Base-by-base conservation (phyloP, 768 basidiomycete genomes). In the Leccinum variicolor region DNA sequence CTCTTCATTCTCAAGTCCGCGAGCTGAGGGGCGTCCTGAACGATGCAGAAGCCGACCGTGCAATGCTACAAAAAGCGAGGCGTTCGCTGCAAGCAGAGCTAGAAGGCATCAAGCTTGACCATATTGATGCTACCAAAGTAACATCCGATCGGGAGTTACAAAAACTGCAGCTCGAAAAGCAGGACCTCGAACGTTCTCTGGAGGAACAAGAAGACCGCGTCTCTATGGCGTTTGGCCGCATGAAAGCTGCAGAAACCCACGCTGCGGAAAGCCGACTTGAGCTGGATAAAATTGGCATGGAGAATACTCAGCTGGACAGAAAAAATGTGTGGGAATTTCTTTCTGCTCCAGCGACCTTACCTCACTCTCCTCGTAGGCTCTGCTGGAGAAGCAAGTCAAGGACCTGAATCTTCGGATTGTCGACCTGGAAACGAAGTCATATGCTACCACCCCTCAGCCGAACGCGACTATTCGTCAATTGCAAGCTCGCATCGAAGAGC, bases 1-100 rank as follows among this genome's bases (percentile, higher is more conserved):
- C 87, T 3, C 79, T 93, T 15, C 89, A 93, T 65, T 90, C 89
- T 1, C 91, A 94, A 79, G 90, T 92, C 54, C 85, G 89, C 43
- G 90, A 94, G 65, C 78, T 94, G 28, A 85, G 91, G 8, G 75
- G 81, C 25, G 89, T 92, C 15, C 75, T 94, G 60, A 90, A 93
- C 65, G 92, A 94, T 57, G 90, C 90, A 4, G 92, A 94, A 68
- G 84, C 89, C 3, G 92, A 93, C 62, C 81, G 91, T 2, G 77
- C 84, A 8, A 78, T 91, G 56, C 76, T 93, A 50, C 90, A 90
- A 71, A 91, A 90, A 69, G 91, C 92, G 19, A 84, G 92, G 17
- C 84, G 89, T 11, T 83, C 88, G 1, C 72, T 94, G 29, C 91
- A 93, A 64, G 83, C 87, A 6, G 89, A 93, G 65, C 76, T 94